A percentile compares a stretch with the other conserved stretches of the same genome.
These are phyloP conservation scores for Xylaria acuta DNA, from an alignment of 495 filamentous ascomycete species.

Conservation along the genomic window DNA sequence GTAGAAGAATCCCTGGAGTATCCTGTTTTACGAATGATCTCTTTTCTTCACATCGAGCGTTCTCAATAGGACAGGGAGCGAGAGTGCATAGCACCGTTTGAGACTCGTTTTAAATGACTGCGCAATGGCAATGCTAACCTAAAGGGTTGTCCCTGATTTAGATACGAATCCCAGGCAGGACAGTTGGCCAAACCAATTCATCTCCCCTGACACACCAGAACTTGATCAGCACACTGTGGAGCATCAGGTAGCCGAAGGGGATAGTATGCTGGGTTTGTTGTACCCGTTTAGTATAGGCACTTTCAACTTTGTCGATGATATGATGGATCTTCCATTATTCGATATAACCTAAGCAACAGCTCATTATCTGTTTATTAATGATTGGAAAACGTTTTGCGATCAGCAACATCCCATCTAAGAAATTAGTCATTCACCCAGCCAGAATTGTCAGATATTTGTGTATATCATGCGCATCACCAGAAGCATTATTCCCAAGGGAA, in stretches of 20 bases:
- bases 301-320: neutral
- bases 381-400: neutral
- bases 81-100: neutral
- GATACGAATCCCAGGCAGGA: neutral
- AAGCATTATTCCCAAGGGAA: no score
- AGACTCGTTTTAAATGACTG: neutral
- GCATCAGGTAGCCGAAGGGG: neutral
- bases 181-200: neutral
- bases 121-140: neutral
- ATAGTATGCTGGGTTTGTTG: neutral
- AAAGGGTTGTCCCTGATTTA: neutral
- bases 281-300: neutral
- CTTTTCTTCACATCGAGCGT: neutral
- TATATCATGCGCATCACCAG: no score
- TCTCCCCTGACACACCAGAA: neutral
- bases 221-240: neutral
- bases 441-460: no score
- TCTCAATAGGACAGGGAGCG: neutral
- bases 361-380: neutral
- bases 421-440: no score
- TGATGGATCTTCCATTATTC: constrained; percentile 3
- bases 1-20: neutral
- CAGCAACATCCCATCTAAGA: neutral
- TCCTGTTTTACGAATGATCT: neutral
- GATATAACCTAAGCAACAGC: neutral